Base-by-base conservation (phyloP, 2,329 filamentous ascomycete species). In the Hansfordia pulvinata region DNA sequence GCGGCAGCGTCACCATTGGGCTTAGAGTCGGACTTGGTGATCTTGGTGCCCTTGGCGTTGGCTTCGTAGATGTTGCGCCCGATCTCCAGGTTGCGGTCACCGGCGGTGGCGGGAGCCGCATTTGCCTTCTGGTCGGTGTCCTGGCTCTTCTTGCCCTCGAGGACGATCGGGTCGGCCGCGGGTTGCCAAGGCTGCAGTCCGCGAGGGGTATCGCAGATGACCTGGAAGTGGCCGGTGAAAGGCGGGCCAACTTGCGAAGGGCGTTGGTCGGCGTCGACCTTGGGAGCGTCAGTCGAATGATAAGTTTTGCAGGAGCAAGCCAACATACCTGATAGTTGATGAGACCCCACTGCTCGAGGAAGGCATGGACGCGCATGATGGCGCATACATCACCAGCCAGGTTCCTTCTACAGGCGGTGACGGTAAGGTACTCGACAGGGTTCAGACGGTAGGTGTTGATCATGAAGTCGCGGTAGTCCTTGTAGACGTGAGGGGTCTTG, bases 391-490 rank as follows among this genome's bases (percentile, higher is more conserved):
- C 90, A 37, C 90, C 90, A 13, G 90, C 90, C 46, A 98, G 58
- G 51, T 98, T 98, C 39, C 90, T 73, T 36, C 90, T 71, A 50
- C 90, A 98, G 26, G 90, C 90, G 8, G 90, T 98, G 29, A 98
- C 88, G 5, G 90, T 98, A 29, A 98, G 66, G 47, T 98, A 98
- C 53, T 98, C 90, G 28, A 85, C 70, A 5, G 90, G 90, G 49
- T 96, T 98, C 30, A 98, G 62, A 19, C 90, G 78, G 56, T 98
- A 98, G 10, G 90, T 96, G 60, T 98, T 98, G 60, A 98, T 85
- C 90, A 98, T 98, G 49, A 98, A 98, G 49, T 98, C 90, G 41
- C 90, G 78, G 55, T 98, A 98, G 49, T 98, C 90, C 56, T 96
- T 96, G 63, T 98, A 98, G 13, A 96, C 83, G 25, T 85, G 77